Evolutionary conservation across 2,329 filamentous ascomycete species (phyloP).

Genomic region (Dichotomopilus funicola): DNA sequence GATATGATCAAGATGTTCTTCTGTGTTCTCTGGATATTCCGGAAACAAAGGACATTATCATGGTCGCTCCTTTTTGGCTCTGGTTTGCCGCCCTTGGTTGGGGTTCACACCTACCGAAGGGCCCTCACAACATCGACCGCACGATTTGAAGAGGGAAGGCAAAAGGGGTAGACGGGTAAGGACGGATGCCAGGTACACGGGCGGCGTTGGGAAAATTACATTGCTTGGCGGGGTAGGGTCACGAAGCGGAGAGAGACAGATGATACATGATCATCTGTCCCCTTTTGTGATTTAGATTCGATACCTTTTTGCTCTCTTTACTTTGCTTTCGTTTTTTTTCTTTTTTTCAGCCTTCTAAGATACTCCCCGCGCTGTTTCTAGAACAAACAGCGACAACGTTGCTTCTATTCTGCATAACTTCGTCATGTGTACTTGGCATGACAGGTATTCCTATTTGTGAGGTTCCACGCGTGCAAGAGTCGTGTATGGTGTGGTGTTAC

Average conservation of each 20-base stretch:
- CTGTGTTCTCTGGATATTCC: too few relatives aligned
- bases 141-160: too few relatives aligned
- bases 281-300: neutral
- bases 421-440: neutral
- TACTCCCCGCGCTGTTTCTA: constrained; percentile 2
- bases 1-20: too few relatives aligned
- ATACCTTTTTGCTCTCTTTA: neutral
- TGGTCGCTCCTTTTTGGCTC: too few relatives aligned
- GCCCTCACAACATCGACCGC: too few relatives aligned
- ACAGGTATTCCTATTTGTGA: neutral
- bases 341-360: neutral
- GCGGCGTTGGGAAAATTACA: constrained; percentile 7
- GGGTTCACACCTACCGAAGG: too few relatives aligned
- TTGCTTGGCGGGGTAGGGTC: too few relatives aligned
- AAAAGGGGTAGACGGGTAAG: neutral
- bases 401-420: neutral
- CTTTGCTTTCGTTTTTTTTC: constrained; percentile 2
- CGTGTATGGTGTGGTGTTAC: too few relatives aligned
- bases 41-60: too few relatives aligned
- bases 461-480: neutral
- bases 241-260: neutral
- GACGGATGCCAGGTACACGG: neutral
- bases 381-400: constrained; percentile 1
- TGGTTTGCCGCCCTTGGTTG: too few relatives aligned
- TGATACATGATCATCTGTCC: neutral